Evolutionary conservation across 306 rosid species (phyloP).

Genomic region (Ziziphus jujuba): DNA sequence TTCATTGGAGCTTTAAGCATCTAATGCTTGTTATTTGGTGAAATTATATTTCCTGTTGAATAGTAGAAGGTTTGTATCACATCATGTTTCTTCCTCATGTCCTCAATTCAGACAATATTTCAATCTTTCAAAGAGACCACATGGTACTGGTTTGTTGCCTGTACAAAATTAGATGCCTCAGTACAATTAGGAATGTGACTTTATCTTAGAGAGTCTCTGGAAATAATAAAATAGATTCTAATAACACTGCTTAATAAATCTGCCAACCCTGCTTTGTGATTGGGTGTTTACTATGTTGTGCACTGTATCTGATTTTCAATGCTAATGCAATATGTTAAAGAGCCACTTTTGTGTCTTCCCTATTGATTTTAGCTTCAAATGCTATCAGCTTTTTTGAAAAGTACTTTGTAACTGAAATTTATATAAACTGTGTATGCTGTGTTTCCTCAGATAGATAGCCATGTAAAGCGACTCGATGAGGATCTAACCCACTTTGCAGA

Average conservation of each 20-base stretch:
- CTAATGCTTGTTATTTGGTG: no score
- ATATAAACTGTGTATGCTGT: slow-evolving; percentile 29
- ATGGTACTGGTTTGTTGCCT: no score
- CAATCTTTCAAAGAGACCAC: no score
- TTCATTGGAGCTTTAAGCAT: no score
- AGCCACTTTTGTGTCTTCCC: background rate
- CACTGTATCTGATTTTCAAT: background rate
- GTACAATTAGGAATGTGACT: background rate
- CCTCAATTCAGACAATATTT: no score
- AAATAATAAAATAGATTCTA: background rate
- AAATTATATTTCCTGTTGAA: no score
- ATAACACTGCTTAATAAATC: slow-evolving; percentile 1
- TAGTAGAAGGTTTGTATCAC: no score
- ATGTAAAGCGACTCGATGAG: slow-evolving; percentile 90
- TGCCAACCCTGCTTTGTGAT: background rate
- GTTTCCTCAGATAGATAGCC: slow-evolving; percentile 86
- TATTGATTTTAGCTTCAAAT: slow-evolving; percentile 3
- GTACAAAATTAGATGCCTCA: background rate
- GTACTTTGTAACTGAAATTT: slow-evolving; percentile 10
- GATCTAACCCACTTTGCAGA: slow-evolving; percentile 88
- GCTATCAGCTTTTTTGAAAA: slow-evolving; percentile 1
- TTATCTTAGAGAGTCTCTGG: background rate
- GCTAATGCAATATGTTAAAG: slow-evolving; percentile 7
- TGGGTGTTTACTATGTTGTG: background rate
- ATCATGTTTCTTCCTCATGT: no score